A percentile compares a stretch with the other conserved stretches of the same genome.
Conservation (phyloP, 169 alveolate genomes). For the Cryptosporidium felis region DNA sequence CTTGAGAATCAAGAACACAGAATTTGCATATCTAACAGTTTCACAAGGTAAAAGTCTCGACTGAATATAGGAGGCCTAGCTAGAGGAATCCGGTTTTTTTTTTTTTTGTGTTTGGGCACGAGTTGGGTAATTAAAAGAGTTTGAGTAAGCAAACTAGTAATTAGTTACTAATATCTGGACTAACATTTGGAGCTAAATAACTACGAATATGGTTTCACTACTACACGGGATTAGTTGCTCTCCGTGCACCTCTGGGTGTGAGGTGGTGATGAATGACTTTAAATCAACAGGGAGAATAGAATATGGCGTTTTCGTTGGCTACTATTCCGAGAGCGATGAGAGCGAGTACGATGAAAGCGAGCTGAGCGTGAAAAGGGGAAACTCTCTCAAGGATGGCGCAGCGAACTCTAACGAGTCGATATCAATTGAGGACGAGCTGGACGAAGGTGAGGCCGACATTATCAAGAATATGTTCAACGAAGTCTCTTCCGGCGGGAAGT, state of each 20-base stretch:
- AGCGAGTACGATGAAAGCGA: constrained; percentile 11
- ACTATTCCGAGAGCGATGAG: constrained; percentile 59
- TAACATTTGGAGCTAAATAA: too few species aligned
- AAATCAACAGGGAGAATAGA: constrained; percentile 44
- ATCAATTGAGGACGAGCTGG: constrained; percentile 24
- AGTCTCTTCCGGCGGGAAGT: constrained; percentile 33
- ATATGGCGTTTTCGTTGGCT: constrained; percentile 68
- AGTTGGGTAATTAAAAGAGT: too few species aligned
- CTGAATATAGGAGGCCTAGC: too few species aligned
- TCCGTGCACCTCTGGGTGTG: constrained; percentile 52
- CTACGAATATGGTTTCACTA: constrained; percentile 32
- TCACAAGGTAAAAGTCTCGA: too few species aligned
- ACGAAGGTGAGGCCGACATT: constrained; percentile 44
- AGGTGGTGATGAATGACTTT: constrained; percentile 5
- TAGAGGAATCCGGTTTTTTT: too few species aligned
- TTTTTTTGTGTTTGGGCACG: too few species aligned
- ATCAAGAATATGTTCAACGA: constrained; percentile 45
- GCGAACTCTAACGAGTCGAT: not conserved
- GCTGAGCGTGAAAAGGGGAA: too few species aligned
- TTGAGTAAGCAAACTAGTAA: too few species aligned
- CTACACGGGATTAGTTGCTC: constrained; percentile 42
- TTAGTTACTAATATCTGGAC: too few species aligned
- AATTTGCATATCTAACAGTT: too few species aligned
- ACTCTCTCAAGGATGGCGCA: not conserved
- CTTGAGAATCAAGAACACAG: too few species aligned